Percentiles rank a stretch among this genome's conserved stretches.
phyloP scores from a whole-genome alignment of 2,329 filamentous ascomycete genomes.

The Phaeosphaeriaceae sp. region DNA sequence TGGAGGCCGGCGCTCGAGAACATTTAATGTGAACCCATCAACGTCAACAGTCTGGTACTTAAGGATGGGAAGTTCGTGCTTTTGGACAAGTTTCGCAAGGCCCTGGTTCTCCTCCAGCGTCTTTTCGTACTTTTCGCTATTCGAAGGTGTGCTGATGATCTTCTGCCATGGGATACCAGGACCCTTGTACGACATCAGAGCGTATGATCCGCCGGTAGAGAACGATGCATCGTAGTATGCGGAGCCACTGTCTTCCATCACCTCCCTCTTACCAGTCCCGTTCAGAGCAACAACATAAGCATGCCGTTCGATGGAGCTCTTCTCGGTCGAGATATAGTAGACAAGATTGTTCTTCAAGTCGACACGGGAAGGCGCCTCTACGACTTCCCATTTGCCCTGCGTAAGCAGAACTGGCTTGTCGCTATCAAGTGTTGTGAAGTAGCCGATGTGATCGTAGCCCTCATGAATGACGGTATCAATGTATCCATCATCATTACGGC shows the following conservation, averaged over 20 bases:
- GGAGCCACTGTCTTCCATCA: constrained; percentile 76
- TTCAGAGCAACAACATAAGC: constrained; percentile 89
- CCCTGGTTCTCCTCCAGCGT: constrained; percentile 78
- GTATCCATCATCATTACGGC: constrained; percentile 84
- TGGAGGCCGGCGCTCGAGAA: constrained; percentile 85
- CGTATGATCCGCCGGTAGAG: constrained; percentile 81
- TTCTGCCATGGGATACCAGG: constrained; percentile 91
- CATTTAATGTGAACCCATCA: constrained; percentile 74
- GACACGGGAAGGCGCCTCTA: constrained; percentile 80
- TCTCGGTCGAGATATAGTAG: constrained; percentile 88
- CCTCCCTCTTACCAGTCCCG: constrained; percentile 72
- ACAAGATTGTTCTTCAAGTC: constrained; percentile 86
- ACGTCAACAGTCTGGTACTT: constrained; percentile 86
- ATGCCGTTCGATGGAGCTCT: constrained; percentile 87
- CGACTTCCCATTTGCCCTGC: constrained; percentile 90
- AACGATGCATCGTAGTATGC: constrained; percentile 86
- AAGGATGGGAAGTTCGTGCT: constrained; percentile 81
- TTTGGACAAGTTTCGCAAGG: constrained; percentile 72
- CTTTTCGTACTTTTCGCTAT: constrained; percentile 68
- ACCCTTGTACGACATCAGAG: constrained; percentile 82
- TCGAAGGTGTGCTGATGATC: constrained; percentile 82
- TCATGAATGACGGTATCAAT: constrained; percentile 89
- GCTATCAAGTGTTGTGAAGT: constrained; percentile 88
- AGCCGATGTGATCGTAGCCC: constrained; percentile 88
- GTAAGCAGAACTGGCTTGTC: constrained; percentile 85